Conservation (phyloP, 75 land plant genomes). For the Cryptomeria japonica region DNA sequence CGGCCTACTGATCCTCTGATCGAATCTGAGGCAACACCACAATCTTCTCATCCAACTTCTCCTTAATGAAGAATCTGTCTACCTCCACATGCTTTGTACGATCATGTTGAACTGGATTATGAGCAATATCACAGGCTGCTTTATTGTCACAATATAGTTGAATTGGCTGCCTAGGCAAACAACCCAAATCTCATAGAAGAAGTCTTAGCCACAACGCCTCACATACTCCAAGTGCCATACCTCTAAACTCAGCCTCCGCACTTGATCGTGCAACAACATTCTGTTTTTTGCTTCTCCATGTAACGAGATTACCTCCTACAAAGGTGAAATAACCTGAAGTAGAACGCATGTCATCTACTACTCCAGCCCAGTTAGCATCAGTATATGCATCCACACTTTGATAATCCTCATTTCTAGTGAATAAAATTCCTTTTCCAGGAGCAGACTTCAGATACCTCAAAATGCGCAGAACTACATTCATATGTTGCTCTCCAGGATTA, state of each 20-base stretch:
- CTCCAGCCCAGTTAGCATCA: too few species aligned
- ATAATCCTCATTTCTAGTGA: not conserved
- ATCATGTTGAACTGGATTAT: too few species aligned
- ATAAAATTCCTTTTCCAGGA: slow-evolving; percentile 17
- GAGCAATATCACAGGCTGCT: slow-evolving; percentile 11
- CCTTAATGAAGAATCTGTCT: too few species aligned
- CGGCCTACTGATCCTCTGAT: too few species aligned
- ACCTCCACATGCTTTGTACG: too few species aligned
- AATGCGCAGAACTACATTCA: slow-evolving; percentile 15
- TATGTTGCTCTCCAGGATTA: slow-evolving; percentile 16
- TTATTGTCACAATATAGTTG: slow-evolving; percentile 18
- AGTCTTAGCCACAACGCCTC: slow-evolving; percentile 18
- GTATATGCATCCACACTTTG: too few species aligned
- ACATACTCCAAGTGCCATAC: slow-evolving; percentile 12
- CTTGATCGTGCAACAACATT: slow-evolving; percentile 19
- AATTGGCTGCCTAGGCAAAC: not conserved
- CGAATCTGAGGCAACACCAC: too few species aligned
- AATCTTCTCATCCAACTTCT: too few species aligned
- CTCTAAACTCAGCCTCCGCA: slow-evolving; percentile 36
- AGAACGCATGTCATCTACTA: too few species aligned
- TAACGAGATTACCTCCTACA: slow-evolving; percentile 24
- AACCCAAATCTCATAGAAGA: not conserved
- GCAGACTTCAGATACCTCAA: slow-evolving; percentile 20
- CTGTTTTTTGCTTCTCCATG: slow-evolving; percentile 34
- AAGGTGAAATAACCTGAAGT: slow-evolving; percentile 19